Conservation (phyloP, 176 grass and related monocot species). For the Oryza meridionalis region DNA sequence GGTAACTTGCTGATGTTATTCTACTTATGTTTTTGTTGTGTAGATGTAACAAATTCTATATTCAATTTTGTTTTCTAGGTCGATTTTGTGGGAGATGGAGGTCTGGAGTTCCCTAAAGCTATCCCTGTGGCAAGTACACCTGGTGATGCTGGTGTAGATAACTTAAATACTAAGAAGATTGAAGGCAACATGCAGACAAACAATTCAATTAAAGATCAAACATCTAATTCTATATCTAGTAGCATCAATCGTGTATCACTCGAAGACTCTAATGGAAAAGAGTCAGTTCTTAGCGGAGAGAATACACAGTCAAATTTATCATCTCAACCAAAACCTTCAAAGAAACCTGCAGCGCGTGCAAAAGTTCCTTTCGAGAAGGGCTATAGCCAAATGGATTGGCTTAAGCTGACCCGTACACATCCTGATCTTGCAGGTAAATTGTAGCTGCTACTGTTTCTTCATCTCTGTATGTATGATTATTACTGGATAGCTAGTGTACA, state of each 20-base stretch:
- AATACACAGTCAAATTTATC: constrained; percentile 35
- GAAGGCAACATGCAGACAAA: constrained; percentile 12
- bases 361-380: constrained; percentile 98
- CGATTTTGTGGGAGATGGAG: constrained; percentile 45
- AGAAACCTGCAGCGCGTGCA: constrained; percentile 56
- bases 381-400: constrained; percentile 91
- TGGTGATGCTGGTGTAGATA: constrained; percentile 30
- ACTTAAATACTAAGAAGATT: constrained; percentile 29
- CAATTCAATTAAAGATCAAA: constrained; percentile 30
- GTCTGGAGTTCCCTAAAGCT: constrained; percentile 68
- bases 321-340: constrained; percentile 59
- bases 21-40: neutral
- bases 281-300: constrained; percentile 36
- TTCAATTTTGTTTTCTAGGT: constrained; percentile 51
- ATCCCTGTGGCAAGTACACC: constrained; percentile 63
- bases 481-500: neutral
- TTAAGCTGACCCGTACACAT: constrained; percentile 78
- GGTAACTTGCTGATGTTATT: neutral
- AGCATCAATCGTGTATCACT: neutral
- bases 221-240: constrained; percentile 32
- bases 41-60: neutral
- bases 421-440: constrained; percentile 88
- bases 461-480: constrained; percentile 9
- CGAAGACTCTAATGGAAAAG: constrained; percentile 22
- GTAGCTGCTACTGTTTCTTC: neutral